Percentiles rank a stretch among this genome's conserved stretches.
Evolutionary conservation across 805 yeast species (phyloP).

Genomic region (Hanseniaspora occidentalis): DNA sequence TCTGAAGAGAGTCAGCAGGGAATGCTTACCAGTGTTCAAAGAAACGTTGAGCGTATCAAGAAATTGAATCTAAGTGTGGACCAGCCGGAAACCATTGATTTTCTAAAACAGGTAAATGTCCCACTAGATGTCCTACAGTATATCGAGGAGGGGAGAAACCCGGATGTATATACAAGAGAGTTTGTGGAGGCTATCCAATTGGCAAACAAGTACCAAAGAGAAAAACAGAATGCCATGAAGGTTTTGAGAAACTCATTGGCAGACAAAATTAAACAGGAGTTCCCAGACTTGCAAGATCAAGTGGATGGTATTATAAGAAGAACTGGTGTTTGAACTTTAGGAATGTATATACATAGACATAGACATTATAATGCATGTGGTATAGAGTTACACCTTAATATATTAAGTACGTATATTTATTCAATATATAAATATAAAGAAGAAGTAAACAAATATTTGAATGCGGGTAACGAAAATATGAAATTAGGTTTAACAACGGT

Average conservation of each 20-base stretch:
- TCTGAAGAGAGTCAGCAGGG: conserved; percentile 65
- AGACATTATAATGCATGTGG: too few relatives aligned
- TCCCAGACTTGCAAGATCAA: conserved; percentile 55
- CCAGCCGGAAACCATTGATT: conserved; percentile 4
- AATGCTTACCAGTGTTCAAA: conserved; percentile 27
- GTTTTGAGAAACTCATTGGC: conserved; percentile 56
- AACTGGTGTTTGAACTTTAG: conserved; percentile 26
- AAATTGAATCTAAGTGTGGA: conserved; percentile 18
- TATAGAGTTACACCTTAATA: too few relatives aligned
- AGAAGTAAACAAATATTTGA: too few relatives aligned
- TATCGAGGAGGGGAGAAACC: conserved; percentile 93
- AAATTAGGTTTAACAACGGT: too few relatives aligned
- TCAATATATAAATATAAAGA: too few relatives aligned
- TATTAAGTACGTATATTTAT: too few relatives aligned
- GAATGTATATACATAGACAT: too few relatives aligned
- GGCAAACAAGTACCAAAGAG: conserved; percentile 77
- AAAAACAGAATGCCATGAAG: conserved; percentile 61
- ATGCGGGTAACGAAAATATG: too few relatives aligned
- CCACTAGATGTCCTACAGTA: conserved; percentile 84
- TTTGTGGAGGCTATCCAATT: conserved; percentile 89
- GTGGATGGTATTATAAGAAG: conserved; percentile 45
- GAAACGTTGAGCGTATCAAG: conserved; percentile 30
- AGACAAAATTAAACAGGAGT: conserved; percentile 56
- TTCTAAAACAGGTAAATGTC: conserved; percentile 33
- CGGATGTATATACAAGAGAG: conserved; percentile 93